Percentiles rank a stretch among this genome's conserved stretches.
Conservation (phyloP, 768 basidiomycete species). For the Psilocybe sp. region DNA sequence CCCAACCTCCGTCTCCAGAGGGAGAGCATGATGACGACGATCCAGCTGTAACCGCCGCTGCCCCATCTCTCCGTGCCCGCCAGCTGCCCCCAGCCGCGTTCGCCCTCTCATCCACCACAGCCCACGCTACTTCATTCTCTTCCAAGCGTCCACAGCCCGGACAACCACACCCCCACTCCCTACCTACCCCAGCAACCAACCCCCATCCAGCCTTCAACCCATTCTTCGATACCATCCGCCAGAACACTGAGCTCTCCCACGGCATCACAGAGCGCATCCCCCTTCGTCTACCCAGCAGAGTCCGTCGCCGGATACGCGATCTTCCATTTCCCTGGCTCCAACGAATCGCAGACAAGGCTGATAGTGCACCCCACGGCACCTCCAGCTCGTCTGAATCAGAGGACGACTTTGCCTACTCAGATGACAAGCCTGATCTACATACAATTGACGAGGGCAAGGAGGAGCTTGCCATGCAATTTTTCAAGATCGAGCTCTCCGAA, state of each 20-base stretch:
- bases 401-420: conserved; percentile 17
- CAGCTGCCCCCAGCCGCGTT: conserved; percentile 67
- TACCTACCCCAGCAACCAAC: conserved; percentile 11
- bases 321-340: conserved; percentile 80
- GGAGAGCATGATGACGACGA: conserved; percentile 53
- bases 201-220: conserved; percentile 65
- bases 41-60: conserved; percentile 15
- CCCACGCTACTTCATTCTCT: conserved; percentile 26
- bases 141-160: conserved; percentile 13
- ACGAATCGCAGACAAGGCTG: conserved; percentile 61
- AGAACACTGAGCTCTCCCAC: conserved; percentile 78
- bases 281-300: conserved; percentile 49
- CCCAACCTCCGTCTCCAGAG: conserved; percentile 45
- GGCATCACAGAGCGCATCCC: conserved; percentile 81
- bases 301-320: conserved; percentile 60
- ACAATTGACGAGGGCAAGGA: conserved; percentile 69
- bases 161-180: conserved; percentile 5
- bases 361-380: conserved; percentile 19
- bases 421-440: conserved; percentile 24
- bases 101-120: conserved; percentile 44
- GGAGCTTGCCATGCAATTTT: conserved; percentile 88
- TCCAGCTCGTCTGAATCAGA: conserved; percentile 28
- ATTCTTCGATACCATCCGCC: conserved; percentile 92
- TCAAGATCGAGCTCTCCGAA: conserved; percentile 88
- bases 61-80: conserved; percentile 47